Percentiles rank a stretch among this genome's conserved stretches.
These are phyloP conservation scores for Carallia pectinifolia DNA, from an alignment of 345 rosid species.

Conservation along the genomic window DNA sequence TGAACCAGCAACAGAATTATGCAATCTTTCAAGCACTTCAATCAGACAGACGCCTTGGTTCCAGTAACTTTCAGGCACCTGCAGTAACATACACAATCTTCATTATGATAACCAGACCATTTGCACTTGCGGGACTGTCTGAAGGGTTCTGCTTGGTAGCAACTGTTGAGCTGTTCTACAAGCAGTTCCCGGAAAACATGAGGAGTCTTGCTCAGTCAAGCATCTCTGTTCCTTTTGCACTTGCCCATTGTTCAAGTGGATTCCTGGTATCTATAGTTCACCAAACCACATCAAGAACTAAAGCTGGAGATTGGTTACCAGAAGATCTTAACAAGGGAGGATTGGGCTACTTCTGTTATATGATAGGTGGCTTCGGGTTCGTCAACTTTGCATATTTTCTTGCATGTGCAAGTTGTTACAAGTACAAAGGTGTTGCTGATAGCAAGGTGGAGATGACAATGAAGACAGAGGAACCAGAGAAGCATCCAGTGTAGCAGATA, in stretches of 20 bases:
- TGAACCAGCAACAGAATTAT: conserved; percentile 53
- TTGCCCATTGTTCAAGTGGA: too few species aligned
- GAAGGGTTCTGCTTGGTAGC: conserved; percentile 17
- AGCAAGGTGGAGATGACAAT: too few species aligned
- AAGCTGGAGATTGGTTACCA: conserved; percentile 22
- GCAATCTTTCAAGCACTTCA: conserved; percentile 60
- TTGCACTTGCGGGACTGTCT: conserved; percentile 16
- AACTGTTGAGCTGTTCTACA: conserved; percentile 25
- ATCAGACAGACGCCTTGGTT: conserved; percentile 41
- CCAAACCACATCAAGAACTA: background rate
- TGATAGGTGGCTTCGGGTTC: conserved; percentile 16
- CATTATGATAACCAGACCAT: conserved; percentile 44
- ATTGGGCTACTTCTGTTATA: conserved; percentile 21
- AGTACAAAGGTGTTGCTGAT: too few species aligned
- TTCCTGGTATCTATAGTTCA: too few species aligned
- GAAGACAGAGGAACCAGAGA: too few species aligned
- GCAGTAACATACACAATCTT: conserved; percentile 51
- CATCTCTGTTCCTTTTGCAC: conserved; percentile 8
- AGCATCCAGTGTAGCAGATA: too few species aligned
- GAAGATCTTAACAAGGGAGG: conserved; percentile 27
- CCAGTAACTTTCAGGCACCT: conserved; percentile 40
- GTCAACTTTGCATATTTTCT: conserved; percentile 23
- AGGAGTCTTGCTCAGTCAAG: conserved; percentile 17
- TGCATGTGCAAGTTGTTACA: too few species aligned
- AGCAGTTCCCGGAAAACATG: conserved; percentile 32